Conservation (phyloP, 306 rosid genomes). For the Malus sylvestris region DNA sequence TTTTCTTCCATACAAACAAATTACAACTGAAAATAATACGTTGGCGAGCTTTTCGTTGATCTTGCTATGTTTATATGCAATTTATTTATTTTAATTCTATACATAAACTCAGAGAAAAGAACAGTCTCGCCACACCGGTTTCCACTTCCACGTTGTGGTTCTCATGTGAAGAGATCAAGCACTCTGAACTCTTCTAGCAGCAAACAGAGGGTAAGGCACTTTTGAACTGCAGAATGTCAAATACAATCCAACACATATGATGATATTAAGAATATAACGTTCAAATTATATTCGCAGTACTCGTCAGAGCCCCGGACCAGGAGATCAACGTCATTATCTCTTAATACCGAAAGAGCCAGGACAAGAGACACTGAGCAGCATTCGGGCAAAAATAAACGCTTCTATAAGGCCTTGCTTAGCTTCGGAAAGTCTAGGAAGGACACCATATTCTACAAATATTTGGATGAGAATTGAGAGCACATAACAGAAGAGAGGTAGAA, state of each 20-base stretch:
- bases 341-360: slow-evolving; percentile 3
- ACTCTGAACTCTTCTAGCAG: slow-evolving; percentile 12
- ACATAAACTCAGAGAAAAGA: slow-evolving; percentile 14
- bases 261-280: neutral
- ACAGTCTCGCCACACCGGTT: slow-evolving; percentile 11
- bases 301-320: slow-evolving; percentile 11
- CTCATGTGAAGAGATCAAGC: slow-evolving; percentile 20
- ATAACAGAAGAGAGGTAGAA: neutral
- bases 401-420: slow-evolving; percentile 27
- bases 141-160: slow-evolving; percentile 19
- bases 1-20: neutral
- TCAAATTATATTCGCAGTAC: slow-evolving; percentile 13
- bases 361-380: slow-evolving; percentile 1
- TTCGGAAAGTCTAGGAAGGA: slow-evolving; percentile 22
- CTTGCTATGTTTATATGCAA: neutral
- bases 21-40: neutral
- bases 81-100: neutral
- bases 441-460: slow-evolving; percentile 7
- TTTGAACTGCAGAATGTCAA: neutral
- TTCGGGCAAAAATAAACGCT: slow-evolving; percentile 7
- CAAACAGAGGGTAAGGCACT: slow-evolving; percentile 22
- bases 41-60: neutral
- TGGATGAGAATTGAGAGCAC: slow-evolving; percentile 11
- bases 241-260: neutral
- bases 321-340: slow-evolving; percentile 22